Conservation (phyloP, 2,329 filamentous ascomycete genomes). For the Aspergillus costaricaensis region DNA sequence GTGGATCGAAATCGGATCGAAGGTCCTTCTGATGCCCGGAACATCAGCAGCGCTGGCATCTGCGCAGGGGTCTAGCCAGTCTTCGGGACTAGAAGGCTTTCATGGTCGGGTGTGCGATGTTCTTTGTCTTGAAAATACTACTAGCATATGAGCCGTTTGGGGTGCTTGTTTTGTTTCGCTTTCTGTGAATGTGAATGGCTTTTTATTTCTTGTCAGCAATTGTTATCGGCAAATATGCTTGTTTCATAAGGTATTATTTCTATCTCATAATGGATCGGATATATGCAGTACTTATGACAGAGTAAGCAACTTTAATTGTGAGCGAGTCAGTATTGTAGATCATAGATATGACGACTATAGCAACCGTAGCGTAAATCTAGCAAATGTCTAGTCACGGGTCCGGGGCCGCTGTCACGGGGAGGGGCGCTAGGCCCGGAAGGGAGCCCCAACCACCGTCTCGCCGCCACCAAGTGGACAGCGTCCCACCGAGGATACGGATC, state of each 20-base stretch:
- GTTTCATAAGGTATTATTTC: background rate
- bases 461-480: background rate
- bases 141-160: background rate
- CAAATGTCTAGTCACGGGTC: background rate
- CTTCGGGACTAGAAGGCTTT: slow-evolving; percentile 61
- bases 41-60: slow-evolving; percentile 52
- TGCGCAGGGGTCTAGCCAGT: slow-evolving; percentile 49
- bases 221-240: background rate
- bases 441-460: background rate
- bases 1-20: slow-evolving; percentile 59
- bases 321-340: too few relatives aligned
- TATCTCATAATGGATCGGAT: too few relatives aligned
- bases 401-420: background rate
- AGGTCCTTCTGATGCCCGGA: slow-evolving; percentile 62
- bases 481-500: background rate
- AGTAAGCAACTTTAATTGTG: too few relatives aligned
- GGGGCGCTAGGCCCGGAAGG: background rate
- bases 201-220: too few relatives aligned
- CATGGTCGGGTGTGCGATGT: slow-evolving; percentile 53
- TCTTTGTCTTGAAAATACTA: slow-evolving; percentile 47
- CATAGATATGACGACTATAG: too few relatives aligned
- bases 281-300: too few relatives aligned
- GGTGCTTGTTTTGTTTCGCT: background rate
- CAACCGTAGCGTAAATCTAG: background rate
- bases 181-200: background rate